phyloP scores from a whole-genome alignment of 805 yeast species.

The Candida broadrunensis region DNA sequence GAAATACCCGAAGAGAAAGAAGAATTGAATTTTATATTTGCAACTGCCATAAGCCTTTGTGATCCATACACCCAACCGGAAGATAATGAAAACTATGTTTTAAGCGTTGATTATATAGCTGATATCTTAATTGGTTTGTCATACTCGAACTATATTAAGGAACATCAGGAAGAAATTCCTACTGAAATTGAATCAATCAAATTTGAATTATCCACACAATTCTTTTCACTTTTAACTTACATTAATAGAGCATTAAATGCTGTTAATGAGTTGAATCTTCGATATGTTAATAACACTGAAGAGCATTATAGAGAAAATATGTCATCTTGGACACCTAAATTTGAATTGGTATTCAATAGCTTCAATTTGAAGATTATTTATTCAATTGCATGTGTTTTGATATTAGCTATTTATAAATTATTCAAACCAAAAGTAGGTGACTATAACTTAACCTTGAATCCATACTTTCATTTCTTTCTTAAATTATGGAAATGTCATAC shows the following conservation, averaged over 20 bases:
- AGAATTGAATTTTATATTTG: constrained; percentile 13
- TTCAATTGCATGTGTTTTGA: constrained; percentile 28
- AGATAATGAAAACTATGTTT: constrained; percentile 49
- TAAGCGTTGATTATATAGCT: constrained; percentile 56
- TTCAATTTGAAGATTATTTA: constrained; percentile 23
- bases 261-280: constrained; percentile 39
- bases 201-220: constrained; percentile 31
- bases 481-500: constrained; percentile 69
- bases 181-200: constrained; percentile 24
- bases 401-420: constrained; percentile 30
- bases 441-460: constrained; percentile 50
- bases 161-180: constrained; percentile 5
- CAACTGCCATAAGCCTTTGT: constrained; percentile 22
- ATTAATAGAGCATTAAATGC: constrained; percentile 37
- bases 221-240: constrained; percentile 35
- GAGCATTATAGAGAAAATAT: constrained; percentile 21
- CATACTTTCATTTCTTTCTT: constrained; percentile 56
- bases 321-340: constrained; percentile 25
- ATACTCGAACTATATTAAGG: constrained; percentile 12
- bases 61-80: constrained; percentile 74
- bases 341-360: constrained; percentile 12
- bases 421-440: constrained; percentile 22
- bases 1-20: constrained; percentile 13
- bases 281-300: constrained; percentile 39
- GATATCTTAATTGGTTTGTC: constrained; percentile 48